Evolutionary conservation across 108 stramenopile species (phyloP).

Genomic region (Skeletonema grethae): DNA sequence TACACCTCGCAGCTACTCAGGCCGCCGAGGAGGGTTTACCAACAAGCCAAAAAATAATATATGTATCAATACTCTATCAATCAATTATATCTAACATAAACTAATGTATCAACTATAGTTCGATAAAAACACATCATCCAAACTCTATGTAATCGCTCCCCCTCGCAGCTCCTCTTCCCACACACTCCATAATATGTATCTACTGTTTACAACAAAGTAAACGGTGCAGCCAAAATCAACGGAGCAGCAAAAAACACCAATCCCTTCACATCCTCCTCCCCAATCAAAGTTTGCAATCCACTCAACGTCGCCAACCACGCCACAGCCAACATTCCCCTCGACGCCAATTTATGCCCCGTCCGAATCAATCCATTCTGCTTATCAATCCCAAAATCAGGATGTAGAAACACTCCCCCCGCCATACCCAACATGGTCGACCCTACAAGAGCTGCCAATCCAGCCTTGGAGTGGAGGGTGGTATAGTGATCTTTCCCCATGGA

Average conservation of each 20-base stretch:
- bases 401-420: slow-evolving; percentile 72
- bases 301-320: slow-evolving; percentile 67
- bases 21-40: too few relatives aligned
- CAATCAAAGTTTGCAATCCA: slow-evolving; percentile 62
- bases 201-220: slow-evolving; percentile 53
- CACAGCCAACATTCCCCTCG: slow-evolving; percentile 49
- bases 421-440: slow-evolving; percentile 51
- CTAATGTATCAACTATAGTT: too few relatives aligned
- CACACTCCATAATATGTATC: too few relatives aligned
- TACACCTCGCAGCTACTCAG: too few relatives aligned
- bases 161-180: too few relatives aligned
- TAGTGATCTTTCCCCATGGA: slow-evolving; percentile 63
- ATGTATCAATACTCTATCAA: too few relatives aligned
- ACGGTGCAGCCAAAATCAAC: slow-evolving; percentile 60
- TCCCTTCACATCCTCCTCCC: slow-evolving; percentile 44
- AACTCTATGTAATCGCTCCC: too few relatives aligned
- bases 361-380: slow-evolving; percentile 78
- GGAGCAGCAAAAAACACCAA: slow-evolving; percentile 63
- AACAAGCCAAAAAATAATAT: too few relatives aligned
- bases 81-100: too few relatives aligned
- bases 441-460: slow-evolving; percentile 54
- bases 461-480: slow-evolving; percentile 57
- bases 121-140: too few relatives aligned
- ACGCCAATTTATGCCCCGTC: slow-evolving; percentile 59
- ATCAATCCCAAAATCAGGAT: slow-evolving; percentile 84